Percentiles rank a stretch among this genome's conserved stretches.
These are phyloP conservation scores for Casuarina cunninghamiana DNA, from an alignment of 306 rosid genomes.

Conservation along the genomic window DNA sequence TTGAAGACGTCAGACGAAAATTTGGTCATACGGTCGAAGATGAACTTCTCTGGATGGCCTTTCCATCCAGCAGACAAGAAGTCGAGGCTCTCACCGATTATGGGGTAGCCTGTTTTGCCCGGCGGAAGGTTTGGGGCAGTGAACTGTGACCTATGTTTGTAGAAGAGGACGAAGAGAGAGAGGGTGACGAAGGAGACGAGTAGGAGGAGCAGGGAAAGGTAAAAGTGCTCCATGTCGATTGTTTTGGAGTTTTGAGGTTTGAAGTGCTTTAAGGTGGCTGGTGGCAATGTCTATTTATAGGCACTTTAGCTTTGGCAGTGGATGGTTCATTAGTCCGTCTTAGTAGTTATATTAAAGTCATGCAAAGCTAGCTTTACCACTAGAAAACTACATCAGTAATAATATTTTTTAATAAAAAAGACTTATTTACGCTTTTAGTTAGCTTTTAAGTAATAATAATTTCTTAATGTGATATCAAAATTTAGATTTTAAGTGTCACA, in stretches of 20 bases:
- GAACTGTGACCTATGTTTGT: constrained; percentile 50
- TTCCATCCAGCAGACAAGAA: constrained; percentile 73
- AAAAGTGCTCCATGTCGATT: constrained; percentile 50
- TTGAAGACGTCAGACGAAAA: constrained; percentile 58
- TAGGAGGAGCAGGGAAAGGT: constrained; percentile 53
- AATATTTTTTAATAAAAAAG: too few species aligned
- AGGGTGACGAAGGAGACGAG: constrained; percentile 44
- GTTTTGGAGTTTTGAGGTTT: background rate
- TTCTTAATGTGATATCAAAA: too few species aligned
- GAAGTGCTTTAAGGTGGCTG: background rate
- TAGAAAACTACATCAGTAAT: too few species aligned
- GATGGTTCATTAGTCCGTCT: background rate
- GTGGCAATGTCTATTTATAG: background rate
- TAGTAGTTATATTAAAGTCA: background rate
- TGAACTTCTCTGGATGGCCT: constrained; percentile 88
- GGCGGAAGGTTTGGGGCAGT: constrained; percentile 58
- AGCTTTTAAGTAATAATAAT: too few species aligned
- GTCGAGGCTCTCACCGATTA: constrained; percentile 74
- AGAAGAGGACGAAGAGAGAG: constrained; percentile 49
- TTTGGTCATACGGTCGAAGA: constrained; percentile 69
- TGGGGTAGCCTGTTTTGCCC: constrained; percentile 63
- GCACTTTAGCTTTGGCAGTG: background rate
- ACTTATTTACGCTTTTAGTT: too few species aligned
- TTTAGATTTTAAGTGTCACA: too few species aligned
- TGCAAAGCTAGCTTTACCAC: background rate